Evolutionary conservation across 225 moss, liverwort and hornwort genomes (phyloP).

Genomic region (Rhytidiadelphus loreus): DNA sequence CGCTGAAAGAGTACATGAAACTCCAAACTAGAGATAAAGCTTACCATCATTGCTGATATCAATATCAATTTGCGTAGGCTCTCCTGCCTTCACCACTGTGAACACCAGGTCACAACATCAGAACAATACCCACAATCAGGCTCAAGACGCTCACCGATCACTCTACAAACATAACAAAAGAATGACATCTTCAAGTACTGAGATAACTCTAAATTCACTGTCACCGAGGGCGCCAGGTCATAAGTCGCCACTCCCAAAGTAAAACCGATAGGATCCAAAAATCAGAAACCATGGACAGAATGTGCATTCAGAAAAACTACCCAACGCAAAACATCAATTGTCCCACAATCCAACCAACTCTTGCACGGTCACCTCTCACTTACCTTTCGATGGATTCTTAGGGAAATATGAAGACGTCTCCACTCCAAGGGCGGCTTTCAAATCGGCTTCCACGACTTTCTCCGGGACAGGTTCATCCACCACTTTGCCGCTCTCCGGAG

Average conservation of each 20-base stretch:
- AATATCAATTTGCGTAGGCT: constrained; percentile 54
- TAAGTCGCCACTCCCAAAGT: neutral
- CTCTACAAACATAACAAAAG: neutral
- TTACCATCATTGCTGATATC: constrained; percentile 79
- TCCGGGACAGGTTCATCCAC: constrained; percentile 41
- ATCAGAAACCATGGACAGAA: neutral
- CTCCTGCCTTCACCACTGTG: constrained; percentile 80
- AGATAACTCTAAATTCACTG: neutral
- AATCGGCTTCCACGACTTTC: constrained; percentile 47
- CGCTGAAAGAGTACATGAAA: neutral
- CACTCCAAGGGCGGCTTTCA: constrained; percentile 58
- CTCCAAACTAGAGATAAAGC: neutral
- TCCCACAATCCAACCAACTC: neutral
- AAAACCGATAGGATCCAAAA: neutral
- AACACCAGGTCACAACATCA: neutral
- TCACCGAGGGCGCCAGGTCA: neutral
- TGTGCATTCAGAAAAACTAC: neutral
- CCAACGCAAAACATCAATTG: neutral
- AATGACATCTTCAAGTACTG: neutral
- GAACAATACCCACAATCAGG: neutral
- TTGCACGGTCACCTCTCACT: neutral
- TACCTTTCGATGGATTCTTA: constrained; percentile 64
- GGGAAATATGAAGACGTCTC: constrained; percentile 52
- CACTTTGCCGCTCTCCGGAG: constrained; percentile 15
- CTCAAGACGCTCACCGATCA: neutral